These are phyloP conservation scores for Tuber calosporum DNA, from an alignment of 495 filamentous ascomycete species.

Conservation along the genomic window DNA sequence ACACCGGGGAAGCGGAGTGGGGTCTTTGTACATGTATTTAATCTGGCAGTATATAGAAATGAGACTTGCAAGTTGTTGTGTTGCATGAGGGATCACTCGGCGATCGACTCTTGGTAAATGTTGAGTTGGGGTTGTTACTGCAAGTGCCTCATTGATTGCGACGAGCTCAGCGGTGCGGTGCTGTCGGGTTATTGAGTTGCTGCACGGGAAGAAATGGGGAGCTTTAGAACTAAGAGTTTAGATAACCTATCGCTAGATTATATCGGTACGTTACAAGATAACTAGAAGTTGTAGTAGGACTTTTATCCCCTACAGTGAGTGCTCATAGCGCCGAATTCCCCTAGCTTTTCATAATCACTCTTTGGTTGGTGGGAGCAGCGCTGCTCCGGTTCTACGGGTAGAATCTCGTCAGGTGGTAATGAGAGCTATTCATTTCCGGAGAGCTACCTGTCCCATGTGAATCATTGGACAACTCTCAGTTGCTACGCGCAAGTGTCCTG, in stretches of 20 bases:
- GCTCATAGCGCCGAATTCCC: background rate
- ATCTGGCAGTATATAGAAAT: background rate
- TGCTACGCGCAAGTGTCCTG: background rate
- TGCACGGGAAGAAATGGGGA: background rate
- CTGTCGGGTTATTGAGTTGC: background rate
- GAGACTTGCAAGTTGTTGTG: background rate
- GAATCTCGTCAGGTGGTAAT: background rate
- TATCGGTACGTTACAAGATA: background rate
- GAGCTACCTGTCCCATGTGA: background rate
- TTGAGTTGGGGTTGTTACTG: background rate
- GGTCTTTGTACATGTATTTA: background rate
- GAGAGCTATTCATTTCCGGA: background rate
- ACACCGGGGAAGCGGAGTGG: background rate
- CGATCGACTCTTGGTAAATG: no score
- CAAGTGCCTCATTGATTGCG: background rate
- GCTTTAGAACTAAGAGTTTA: background rate
- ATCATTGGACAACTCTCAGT: background rate
- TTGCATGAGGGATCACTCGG: background rate
- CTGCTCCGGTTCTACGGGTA: background rate
- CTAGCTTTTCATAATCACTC: background rate
- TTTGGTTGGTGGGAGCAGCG: background rate
- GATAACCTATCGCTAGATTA: background rate
- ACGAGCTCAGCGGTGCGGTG: background rate
- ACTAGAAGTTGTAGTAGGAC: background rate
- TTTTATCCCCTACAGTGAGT: background rate